Percentiles rank a stretch among this genome's conserved stretches.
Evolutionary conservation across 2,329 filamentous ascomycete genomes (phyloP).

Genomic region (Ceratocystis cacaofunesta): DNA sequence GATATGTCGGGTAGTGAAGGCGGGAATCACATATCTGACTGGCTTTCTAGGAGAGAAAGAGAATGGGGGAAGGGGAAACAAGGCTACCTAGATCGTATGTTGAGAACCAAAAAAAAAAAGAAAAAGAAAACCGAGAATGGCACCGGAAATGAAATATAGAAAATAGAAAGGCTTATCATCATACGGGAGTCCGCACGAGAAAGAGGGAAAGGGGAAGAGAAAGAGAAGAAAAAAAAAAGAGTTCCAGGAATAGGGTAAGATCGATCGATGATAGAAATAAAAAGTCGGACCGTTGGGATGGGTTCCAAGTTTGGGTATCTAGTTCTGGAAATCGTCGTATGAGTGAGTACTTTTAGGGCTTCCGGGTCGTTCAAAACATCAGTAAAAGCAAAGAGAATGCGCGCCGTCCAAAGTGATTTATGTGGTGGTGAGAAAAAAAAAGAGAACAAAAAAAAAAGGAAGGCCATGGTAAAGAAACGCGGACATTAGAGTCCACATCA

Average conservation of each 20-base stretch:
- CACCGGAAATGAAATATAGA: background rate
- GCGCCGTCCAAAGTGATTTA: conserved; percentile 8
- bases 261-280: background rate
- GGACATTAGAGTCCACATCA: background rate
- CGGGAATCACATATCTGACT: background rate
- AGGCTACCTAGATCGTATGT: conserved; percentile 13
- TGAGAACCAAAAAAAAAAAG: background rate
- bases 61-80: background rate
- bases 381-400: conserved; percentile 9
- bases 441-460: background rate
- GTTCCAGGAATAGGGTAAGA: background rate
- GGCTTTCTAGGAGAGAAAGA: background rate
- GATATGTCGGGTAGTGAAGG: background rate
- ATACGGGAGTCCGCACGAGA: background rate
- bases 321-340: conserved; percentile 10
- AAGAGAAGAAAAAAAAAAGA: background rate
- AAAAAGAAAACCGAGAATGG: background rate
- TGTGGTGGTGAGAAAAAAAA: conserved; percentile 3
- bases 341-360: conserved; percentile 7
- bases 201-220: background rate
- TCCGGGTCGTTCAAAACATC: conserved; percentile 9
- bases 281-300: background rate
- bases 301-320: conserved; percentile 9
- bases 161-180: background rate
- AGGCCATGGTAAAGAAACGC: background rate